These are phyloP conservation scores for Yamadazyma sp. DNA, from an alignment of 805 yeast species.

Conservation along the genomic window DNA sequence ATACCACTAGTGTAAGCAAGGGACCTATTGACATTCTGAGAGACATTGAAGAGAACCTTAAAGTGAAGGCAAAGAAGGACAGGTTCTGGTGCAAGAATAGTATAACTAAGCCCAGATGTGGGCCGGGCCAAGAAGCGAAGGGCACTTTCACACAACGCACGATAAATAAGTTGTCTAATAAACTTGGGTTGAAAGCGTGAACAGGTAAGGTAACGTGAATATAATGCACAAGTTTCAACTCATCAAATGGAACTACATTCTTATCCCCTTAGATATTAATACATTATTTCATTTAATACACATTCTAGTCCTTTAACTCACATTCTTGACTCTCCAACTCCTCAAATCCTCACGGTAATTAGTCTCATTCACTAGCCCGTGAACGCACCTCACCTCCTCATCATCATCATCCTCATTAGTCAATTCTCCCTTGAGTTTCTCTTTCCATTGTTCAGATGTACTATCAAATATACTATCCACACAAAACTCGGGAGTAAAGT, in stretches of 20 bases:
- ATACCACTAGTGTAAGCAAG: too few relatives aligned
- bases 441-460: constrained; percentile 21
- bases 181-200: too few relatives aligned
- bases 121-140: too few relatives aligned
- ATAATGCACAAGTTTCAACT: too few relatives aligned
- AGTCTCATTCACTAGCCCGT: constrained; percentile 41
- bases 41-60: constrained; percentile 1
- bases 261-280: too few relatives aligned
- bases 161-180: neutral
- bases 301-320: neutral
- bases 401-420: constrained; percentile 22
- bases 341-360: constrained; percentile 36
- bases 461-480: constrained; percentile 73
- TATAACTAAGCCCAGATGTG: too few relatives aligned
- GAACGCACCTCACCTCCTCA: constrained; percentile 24
- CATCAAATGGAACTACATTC: too few relatives aligned
- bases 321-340: constrained; percentile 28
- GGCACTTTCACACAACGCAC: constrained; percentile 1
- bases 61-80: too few relatives aligned
- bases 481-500: constrained; percentile 64
- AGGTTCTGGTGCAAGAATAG: too few relatives aligned
- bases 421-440: constrained; percentile 14
- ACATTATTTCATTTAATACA: too few relatives aligned
- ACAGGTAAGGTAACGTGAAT: too few relatives aligned
- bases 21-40: neutral